These are phyloP conservation scores for Discostella stelligeroides DNA, from an alignment of 108 stramenopile genomes.

Conservation along the genomic window DNA sequence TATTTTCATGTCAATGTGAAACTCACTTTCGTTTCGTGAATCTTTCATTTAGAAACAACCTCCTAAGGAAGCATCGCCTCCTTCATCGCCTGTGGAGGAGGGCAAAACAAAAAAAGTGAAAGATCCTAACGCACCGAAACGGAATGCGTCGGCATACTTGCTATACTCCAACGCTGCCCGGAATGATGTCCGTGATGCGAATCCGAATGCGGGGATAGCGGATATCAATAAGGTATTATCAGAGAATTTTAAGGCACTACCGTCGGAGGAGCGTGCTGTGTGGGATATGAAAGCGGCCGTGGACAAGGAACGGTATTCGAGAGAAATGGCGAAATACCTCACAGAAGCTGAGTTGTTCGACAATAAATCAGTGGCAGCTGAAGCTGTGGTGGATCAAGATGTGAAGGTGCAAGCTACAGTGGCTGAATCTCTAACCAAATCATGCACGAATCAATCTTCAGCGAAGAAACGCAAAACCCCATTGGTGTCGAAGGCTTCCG, in stretches of 20 bases:
- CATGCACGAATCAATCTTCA: slow-evolving; percentile 17
- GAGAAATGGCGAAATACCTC: slow-evolving; percentile 59
- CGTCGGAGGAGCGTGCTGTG: slow-evolving; percentile 29
- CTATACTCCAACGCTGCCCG: slow-evolving; percentile 45
- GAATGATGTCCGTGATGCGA: slow-evolving; percentile 26
- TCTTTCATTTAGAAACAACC: slow-evolving; percentile 22
- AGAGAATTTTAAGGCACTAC: slow-evolving; percentile 48
- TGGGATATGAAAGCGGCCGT: slow-evolving; percentile 54
- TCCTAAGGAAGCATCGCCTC: slow-evolving; percentile 11
- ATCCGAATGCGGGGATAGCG: slow-evolving; percentile 26
- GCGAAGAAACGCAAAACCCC: slow-evolving; percentile 24
- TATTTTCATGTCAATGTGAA: background rate
- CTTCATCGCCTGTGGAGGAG: background rate
- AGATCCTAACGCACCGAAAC: slow-evolving; percentile 54
- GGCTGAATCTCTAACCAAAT: background rate
- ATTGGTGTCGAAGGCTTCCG: slow-evolving; percentile 35
- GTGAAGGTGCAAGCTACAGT: background rate
- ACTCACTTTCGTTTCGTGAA: slow-evolving; percentile 3
- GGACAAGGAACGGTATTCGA: slow-evolving; percentile 58
- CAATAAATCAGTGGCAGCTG: background rate
- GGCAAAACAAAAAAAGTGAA: slow-evolving; percentile 39
- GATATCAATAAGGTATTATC: slow-evolving; percentile 36
- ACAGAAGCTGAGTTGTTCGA: background rate
- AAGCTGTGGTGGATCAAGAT: background rate
- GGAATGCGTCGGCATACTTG: slow-evolving; percentile 16